Evolutionary conservation across 2,329 filamentous ascomycete species (phyloP).

Genomic region (Nothophaeocryptopus gaeumannii): DNA sequence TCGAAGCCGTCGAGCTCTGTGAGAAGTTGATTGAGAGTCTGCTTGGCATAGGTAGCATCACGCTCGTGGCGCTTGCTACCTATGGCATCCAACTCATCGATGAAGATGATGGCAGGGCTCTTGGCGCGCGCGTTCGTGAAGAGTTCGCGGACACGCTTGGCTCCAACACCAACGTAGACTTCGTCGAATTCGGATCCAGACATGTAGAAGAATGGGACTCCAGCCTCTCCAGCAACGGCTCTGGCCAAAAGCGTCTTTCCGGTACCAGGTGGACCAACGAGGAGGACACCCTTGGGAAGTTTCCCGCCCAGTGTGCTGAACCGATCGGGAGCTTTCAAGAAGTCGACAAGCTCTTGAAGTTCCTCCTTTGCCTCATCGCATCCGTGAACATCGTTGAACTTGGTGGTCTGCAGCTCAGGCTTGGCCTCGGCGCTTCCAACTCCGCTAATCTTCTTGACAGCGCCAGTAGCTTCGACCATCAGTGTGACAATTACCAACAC

Average conservation of each 20-base stretch:
- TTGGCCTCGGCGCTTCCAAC: conserved; percentile 78
- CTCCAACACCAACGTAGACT: conserved; percentile 94
- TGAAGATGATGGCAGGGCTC: conserved; percentile 90
- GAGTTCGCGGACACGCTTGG: conserved; percentile 93
- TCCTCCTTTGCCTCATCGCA: conserved; percentile 99
- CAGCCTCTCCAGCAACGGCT: conserved; percentile 93
- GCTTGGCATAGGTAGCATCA: conserved; percentile 92
- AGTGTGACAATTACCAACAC: conserved; percentile 76
- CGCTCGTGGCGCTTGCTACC: conserved; percentile 89
- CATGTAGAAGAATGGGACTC: conserved; percentile 99
- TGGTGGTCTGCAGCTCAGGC: conserved; percentile 84
- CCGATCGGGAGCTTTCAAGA: conserved; percentile 86
- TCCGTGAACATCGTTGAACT: conserved; percentile 91
- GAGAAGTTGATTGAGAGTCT: conserved; percentile 93
- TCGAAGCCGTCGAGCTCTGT: conserved; percentile 97
- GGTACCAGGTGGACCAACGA: conserved; percentile 93
- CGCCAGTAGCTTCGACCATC: conserved; percentile 74
- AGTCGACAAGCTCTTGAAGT: conserved; percentile 93
- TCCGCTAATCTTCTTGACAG: conserved; percentile 74
- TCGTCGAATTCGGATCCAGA: conserved; percentile 98
- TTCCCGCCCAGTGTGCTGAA: conserved; percentile 95
- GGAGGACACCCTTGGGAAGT: conserved; percentile 90
- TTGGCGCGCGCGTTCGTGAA: conserved; percentile 79
- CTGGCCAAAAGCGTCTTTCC: conserved; percentile 95
- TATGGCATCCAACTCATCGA: conserved; percentile 91